These are phyloP conservation scores for Alternaria metachromatica DNA, from an alignment of 2,329 filamentous ascomycete species.

Conservation along the genomic window DNA sequence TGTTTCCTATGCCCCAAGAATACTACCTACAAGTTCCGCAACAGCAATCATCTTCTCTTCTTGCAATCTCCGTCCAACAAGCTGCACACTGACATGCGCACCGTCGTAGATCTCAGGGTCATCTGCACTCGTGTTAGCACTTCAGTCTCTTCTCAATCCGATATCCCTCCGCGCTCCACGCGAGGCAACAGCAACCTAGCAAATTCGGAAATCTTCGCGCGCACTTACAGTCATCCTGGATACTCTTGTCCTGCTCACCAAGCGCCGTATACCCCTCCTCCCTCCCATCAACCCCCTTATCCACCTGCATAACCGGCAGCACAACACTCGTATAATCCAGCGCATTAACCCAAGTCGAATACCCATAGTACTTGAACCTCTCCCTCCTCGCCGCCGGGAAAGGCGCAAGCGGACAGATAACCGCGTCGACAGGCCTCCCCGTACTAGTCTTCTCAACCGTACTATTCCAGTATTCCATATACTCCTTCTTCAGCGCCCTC, in stretches of 20 bases:
- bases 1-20: too few relatives aligned
- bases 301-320: slow-evolving; percentile 43
- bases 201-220: too few relatives aligned
- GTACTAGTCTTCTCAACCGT: slow-evolving; percentile 34
- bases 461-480: slow-evolving; percentile 49
- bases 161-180: too few relatives aligned
- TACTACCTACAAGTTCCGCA: slow-evolving; percentile 38
- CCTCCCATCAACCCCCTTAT: slow-evolving; percentile 36
- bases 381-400: slow-evolving; percentile 43
- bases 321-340: slow-evolving; percentile 45
- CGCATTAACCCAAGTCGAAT: slow-evolving; percentile 39
- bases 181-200: too few relatives aligned
- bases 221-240: slow-evolving; percentile 28
- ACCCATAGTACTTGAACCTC: slow-evolving; percentile 44
- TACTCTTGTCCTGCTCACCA: slow-evolving; percentile 33
- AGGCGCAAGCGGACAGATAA: slow-evolving; percentile 48
- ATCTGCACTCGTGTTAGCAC: slow-evolving; percentile 10
- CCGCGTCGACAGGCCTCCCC: slow-evolving; percentile 46
- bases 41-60: slow-evolving; percentile 51
- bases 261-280: slow-evolving; percentile 33
- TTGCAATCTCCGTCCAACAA: slow-evolving; percentile 47
- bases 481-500: slow-evolving; percentile 40
- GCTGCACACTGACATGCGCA: slow-evolving; percentile 46
- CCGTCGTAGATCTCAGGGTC: slow-evolving; percentile 50
- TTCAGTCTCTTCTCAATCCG: too few relatives aligned